phyloP scores from a whole-genome alignment of 2,329 filamentous ascomycete species.

The Cladophialophora carrionii region DNA sequence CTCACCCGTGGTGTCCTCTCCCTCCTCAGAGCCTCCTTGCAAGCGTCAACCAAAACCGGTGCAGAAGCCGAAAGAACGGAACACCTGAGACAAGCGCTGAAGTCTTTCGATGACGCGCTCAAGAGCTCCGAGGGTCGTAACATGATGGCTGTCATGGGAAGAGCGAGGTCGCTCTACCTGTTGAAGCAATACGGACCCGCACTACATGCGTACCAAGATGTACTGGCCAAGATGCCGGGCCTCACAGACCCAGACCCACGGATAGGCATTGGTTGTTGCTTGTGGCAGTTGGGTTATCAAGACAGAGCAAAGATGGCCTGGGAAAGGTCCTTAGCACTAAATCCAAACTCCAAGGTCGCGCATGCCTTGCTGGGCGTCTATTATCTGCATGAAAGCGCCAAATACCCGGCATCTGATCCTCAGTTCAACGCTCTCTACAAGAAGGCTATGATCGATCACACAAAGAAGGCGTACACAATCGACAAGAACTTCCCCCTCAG shows the following conservation, averaged over 20 bases:
- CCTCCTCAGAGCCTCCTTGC: constrained; percentile 82
- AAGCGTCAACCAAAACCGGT: constrained; percentile 70
- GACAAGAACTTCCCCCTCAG: constrained; percentile 90
- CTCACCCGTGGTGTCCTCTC: constrained; percentile 88
- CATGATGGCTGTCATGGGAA: constrained; percentile 88
- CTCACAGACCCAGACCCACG: constrained; percentile 91
- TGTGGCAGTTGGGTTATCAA: constrained; percentile 95
- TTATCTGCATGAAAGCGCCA: constrained; percentile 83
- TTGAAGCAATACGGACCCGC: constrained; percentile 84
- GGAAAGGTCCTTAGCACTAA: constrained; percentile 74
- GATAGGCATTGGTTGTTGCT: constrained; percentile 93
- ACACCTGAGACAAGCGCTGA: constrained; percentile 79
- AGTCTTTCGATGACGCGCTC: constrained; percentile 92
- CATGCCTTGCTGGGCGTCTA: constrained; percentile 89
- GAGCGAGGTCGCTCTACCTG: constrained; percentile 82
- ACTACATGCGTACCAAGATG: constrained; percentile 81
- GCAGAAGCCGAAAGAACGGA: constrained; percentile 72
- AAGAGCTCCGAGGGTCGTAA: constrained; percentile 83
- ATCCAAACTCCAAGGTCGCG: constrained; percentile 82
- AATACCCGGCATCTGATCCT: constrained; percentile 78
- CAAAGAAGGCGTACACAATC: constrained; percentile 88
- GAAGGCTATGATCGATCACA: constrained; percentile 91
- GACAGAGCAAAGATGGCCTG: constrained; percentile 89
- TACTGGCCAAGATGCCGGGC: constrained; percentile 80
- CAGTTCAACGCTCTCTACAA: constrained; percentile 85